Evolutionary conservation across 805 yeast species (phyloP), one percentile per base, ranked within the genome.

Genomic region (Barnettozyma salicaria): DNA sequence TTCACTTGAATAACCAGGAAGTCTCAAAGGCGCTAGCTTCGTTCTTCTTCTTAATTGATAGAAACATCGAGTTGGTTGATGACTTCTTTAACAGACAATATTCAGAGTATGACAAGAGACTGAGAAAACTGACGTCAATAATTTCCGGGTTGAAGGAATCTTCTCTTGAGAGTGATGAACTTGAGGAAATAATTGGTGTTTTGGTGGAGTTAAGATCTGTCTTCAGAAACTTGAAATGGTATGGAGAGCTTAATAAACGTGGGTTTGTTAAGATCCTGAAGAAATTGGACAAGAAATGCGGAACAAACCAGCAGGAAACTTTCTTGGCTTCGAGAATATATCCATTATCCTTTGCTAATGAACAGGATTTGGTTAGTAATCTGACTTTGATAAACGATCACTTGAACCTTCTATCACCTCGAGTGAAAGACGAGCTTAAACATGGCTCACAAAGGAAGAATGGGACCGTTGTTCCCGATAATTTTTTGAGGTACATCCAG

Each of bases 231-330:
- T 67, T 89, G 55, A 88, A 85, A 58, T 90, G 97, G 96, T 89
- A 75, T 58, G 94, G 94, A 18, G 97, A 90, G 54, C 74, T 89
- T 50, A 89, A 89, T 65, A 85, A 82, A 54, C 77, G 94, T 43
- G 97, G 96, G 0, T 84, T 88, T 49, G 73, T 78, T 37, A 89
- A 89, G 63, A 90, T 90, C 45, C 66, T 90, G 53, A 89, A 89
- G 63, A 89, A 89, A 53, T 68, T 89, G 49, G 97, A 90, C 59
- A 90, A 90, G 64, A 87, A 87, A 57, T 65, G 74, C 19, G 82
- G 83, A 6, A 74, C 83, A 0, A 57, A 60, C 36, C 71, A 72
- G 34, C 82, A 78, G 49, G 62, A 64, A 19, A 57, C 67, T n/a
- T 80, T 76, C 47, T 62, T 87, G 39, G 58, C 70, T 20, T 72